A percentile compares a stretch with the other conserved stretches of the same genome.
These are phyloP conservation scores for Nematodospora valgi DNA, from an alignment of 805 yeast species.

Conservation along the genomic window DNA sequence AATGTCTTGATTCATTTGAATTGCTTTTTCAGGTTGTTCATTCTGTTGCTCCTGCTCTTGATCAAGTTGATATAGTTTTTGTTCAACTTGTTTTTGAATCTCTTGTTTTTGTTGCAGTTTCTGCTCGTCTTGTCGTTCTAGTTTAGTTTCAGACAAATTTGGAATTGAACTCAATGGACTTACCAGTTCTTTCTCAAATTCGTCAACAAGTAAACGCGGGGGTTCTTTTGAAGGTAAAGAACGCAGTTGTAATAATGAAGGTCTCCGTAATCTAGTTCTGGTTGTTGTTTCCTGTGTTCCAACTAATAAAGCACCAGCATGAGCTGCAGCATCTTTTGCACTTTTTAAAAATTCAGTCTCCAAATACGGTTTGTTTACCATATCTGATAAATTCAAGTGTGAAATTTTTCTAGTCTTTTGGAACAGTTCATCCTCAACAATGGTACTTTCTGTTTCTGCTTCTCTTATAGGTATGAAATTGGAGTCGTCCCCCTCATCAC, in stretches of 20 bases:
- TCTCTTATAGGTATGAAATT: not conserved
- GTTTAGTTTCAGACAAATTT: not conserved
- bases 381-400: conserved; percentile 36
- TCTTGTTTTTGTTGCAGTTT: conserved; percentile 1
- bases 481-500: conserved; percentile 22
- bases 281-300: conserved; percentile 5
- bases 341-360: not conserved
- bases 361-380: conserved; percentile 12
- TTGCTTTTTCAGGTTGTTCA: conserved; percentile 2
- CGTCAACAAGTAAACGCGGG: conserved; percentile 3
- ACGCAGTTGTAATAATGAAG: conserved; percentile 1
- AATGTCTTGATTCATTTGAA: conserved; percentile 17
- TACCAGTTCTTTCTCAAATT: not conserved
- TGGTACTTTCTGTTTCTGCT: not conserved
- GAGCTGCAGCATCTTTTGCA: not conserved
- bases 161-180: conserved; percentile 1
- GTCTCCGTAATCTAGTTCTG: not conserved
- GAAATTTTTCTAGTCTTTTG: conserved; percentile 30
- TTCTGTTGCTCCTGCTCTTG: not conserved
- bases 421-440: conserved; percentile 14
- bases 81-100: not conserved
- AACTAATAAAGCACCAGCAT: conserved; percentile 1
- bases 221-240: conserved; percentile 1
- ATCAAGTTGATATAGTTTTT: not conserved
- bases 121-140: no score